phyloP scores from a whole-genome alignment of 1,284 basidiomycete genomes.

The Cryptococcus hybrid region DNA sequence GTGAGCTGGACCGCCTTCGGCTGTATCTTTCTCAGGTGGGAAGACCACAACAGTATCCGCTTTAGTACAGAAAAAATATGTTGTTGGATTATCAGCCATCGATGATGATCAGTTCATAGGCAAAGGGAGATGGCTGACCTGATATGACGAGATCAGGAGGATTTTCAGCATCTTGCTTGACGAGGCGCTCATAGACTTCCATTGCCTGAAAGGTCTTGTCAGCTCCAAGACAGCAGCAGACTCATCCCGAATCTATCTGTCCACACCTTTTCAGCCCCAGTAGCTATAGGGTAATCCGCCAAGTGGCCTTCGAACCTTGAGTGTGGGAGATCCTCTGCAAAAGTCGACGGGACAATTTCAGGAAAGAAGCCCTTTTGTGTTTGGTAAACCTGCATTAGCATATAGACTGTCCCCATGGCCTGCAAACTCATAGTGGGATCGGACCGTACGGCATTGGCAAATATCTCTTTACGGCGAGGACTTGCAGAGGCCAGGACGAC shows the following conservation, averaged over 20 bases:
- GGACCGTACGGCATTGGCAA: conserved; percentile 54
- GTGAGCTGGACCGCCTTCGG: conserved; percentile 24
- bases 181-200: conserved; percentile 85
- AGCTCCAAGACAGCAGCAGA: not conserved
- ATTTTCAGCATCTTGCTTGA: conserved; percentile 69
- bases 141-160: conserved; percentile 92
- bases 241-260: not conserved
- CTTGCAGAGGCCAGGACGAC: conserved; percentile 83
- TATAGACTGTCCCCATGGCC: not conserved
- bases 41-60: conserved; percentile 91
- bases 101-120: not conserved
- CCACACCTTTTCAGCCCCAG: conserved; percentile 77
- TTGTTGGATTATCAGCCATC: not conserved
- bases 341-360: conserved; percentile 84
- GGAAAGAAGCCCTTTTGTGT: conserved; percentile 71
- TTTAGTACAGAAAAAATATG: conserved; percentile 37
- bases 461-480: conserved; percentile 79
- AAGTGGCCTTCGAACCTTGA: conserved; percentile 66
- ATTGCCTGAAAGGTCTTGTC: conserved; percentile 56
- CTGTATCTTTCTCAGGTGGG: conserved; percentile 64
- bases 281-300: conserved; percentile 91
- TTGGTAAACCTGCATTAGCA: conserved; percentile 1
- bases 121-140: conserved; percentile 54
- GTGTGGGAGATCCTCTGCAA: conserved; percentile 75
- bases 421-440: too few species aligned